Conservation (phyloP, 1,139 yeast species). For the Nakaseomyces kungkrabaensis region DNA sequence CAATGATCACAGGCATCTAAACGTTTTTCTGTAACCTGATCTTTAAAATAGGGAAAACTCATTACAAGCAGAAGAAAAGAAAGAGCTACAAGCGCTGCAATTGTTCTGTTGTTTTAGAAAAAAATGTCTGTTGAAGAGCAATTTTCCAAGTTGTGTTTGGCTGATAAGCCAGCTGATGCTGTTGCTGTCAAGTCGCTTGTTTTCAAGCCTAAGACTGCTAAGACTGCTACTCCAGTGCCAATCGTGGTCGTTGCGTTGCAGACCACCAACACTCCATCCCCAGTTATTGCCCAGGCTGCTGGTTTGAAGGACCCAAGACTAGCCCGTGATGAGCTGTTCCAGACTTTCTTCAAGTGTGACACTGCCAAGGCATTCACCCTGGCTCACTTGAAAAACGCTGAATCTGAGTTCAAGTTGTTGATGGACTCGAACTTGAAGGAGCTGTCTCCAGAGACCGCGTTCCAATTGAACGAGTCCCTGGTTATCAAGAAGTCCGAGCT, state of each 20-base stretch:
- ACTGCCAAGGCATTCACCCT: slow-evolving; percentile 59
- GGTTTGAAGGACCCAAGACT: slow-evolving; percentile 77
- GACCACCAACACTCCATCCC: slow-evolving; percentile 60
- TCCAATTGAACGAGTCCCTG: slow-evolving; percentile 50
- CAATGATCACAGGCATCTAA: no score
- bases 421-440: slow-evolving; percentile 48
- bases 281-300: slow-evolving; percentile 55
- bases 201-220: slow-evolving; percentile 87
- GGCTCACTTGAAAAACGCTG: slow-evolving; percentile 45
- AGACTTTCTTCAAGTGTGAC: slow-evolving; percentile 48
- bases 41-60: no score
- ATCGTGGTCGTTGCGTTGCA: slow-evolving; percentile 70
- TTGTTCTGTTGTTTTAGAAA: not conserved
- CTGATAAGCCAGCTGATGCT: slow-evolving; percentile 35
- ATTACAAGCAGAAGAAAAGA: no score
- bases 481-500: slow-evolving; percentile 47
- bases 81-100: no score
- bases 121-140: slow-evolving; percentile 51
- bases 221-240: slow-evolving; percentile 73
- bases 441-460: slow-evolving; percentile 31
- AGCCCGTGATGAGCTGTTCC: slow-evolving; percentile 72
- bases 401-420: slow-evolving; percentile 55
- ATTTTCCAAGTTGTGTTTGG: slow-evolving; percentile 47
- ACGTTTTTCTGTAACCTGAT: no score
- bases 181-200: slow-evolving; percentile 61